Percentiles rank a stretch among this genome's conserved stretches.
These are phyloP conservation scores for Psophocarpus tetragonolobus DNA, from an alignment of 306 rosid genomes.

Conservation along the genomic window DNA sequence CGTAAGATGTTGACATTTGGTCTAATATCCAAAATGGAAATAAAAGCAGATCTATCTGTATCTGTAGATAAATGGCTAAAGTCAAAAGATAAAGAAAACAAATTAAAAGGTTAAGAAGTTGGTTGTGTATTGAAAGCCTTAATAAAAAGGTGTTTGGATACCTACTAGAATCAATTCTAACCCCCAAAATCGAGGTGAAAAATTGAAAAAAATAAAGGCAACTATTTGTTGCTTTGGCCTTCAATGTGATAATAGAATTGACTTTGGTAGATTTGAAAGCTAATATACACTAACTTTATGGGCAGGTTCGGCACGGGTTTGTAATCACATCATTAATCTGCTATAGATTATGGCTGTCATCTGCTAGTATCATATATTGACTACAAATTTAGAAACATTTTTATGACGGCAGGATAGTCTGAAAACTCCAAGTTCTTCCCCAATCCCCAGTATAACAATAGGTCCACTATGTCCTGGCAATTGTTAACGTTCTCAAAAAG, in stretches of 20 bases:
- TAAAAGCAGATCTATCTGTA: background rate
- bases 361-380: conserved; percentile 12
- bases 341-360: background rate
- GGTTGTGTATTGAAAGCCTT: background rate
- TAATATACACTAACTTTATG: too few relatives aligned
- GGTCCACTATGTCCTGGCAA: background rate
- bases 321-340: background rate
- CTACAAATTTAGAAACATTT: background rate
- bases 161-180: too few relatives aligned
- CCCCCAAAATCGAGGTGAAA: too few relatives aligned
- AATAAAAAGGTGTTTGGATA: too few relatives aligned
- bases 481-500: background rate
- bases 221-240: too few relatives aligned
- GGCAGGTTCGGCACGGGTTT: background rate
- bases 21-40: conserved; percentile 24
- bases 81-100: conserved; percentile 8
- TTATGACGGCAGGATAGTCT: background rate
- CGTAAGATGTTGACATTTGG: too few relatives aligned
- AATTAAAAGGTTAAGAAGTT: conserved; percentile 3
- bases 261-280: too few relatives aligned
- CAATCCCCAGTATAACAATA: background rate
- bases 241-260: too few relatives aligned
- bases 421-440: background rate
- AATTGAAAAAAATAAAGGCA: too few relatives aligned
- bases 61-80: background rate